Evolutionary conservation across 345 rosid species (phyloP).

Genomic region (Combretum micranthum): DNA sequence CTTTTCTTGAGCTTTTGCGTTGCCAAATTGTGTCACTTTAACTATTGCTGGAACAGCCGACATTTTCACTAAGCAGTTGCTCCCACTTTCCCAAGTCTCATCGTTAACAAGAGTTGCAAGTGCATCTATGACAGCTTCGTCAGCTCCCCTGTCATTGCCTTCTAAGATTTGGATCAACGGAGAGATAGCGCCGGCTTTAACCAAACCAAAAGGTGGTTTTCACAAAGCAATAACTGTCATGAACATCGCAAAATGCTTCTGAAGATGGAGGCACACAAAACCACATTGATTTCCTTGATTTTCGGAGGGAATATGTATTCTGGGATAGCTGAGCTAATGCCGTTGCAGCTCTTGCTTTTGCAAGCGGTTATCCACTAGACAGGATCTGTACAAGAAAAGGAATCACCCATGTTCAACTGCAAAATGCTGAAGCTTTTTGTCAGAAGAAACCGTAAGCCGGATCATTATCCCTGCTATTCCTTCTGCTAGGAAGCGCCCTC

Average conservation of each 20-base stretch:
- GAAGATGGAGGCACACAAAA: conserved; percentile 34
- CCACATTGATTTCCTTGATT: conserved; percentile 38
- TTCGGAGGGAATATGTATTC: conserved; percentile 38
- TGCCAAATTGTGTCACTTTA: conserved; percentile 33
- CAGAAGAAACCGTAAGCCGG: conserved; percentile 50
- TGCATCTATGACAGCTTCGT: conserved; percentile 44
- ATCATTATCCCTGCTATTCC: conserved; percentile 38
- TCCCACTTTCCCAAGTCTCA: conserved; percentile 52
- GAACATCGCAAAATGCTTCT: conserved; percentile 42
- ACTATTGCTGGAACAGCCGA: conserved; percentile 33
- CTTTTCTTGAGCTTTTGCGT: conserved; percentile 41
- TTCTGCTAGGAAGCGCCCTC: conserved; percentile 23
- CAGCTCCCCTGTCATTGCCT: conserved; percentile 42
- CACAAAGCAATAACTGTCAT: conserved; percentile 36
- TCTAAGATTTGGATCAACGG: conserved; percentile 39
- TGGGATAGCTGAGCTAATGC: conserved; percentile 60
- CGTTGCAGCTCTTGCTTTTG: conserved; percentile 46
- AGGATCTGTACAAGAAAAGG: conserved; percentile 48
- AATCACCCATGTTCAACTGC: conserved; percentile 43
- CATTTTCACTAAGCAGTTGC: conserved; percentile 32
- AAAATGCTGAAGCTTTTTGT: conserved; percentile 48
- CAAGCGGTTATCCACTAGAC: conserved; percentile 31
- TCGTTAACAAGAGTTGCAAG: conserved; percentile 53
- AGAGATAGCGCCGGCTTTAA: conserved; percentile 47
- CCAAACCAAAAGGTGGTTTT: conserved; percentile 52